Percentiles rank a stretch among this genome's conserved stretches.
Evolutionary conservation across 2,329 filamentous ascomycete genomes (phyloP).

Genomic region (Cladosporium austrohemisphaericum): DNA sequence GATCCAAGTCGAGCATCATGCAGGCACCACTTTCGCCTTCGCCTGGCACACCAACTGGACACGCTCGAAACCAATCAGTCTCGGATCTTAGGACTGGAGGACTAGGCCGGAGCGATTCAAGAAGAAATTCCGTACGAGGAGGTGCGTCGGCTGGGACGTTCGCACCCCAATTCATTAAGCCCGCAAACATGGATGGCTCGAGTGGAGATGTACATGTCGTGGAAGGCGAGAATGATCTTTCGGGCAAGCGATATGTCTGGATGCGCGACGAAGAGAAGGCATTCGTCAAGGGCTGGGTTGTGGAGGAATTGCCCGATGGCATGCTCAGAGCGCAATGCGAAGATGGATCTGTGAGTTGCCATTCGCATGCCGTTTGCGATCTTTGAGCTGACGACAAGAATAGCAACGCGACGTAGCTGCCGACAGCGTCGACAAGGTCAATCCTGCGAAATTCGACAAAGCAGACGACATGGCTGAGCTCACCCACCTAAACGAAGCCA

Average conservation of each 20-base stretch:
- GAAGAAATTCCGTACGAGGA: conserved; percentile 56
- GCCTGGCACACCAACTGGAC: conserved; percentile 48
- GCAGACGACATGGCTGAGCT: conserved; percentile 98
- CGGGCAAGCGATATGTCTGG: conserved; percentile 98
- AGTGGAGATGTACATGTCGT: conserved; percentile 63
- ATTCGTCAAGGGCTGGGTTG: conserved; percentile 88
- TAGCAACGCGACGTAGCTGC: conserved; percentile 82
- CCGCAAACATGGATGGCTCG: conserved; percentile 65
- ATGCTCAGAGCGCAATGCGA: conserved; percentile 85
- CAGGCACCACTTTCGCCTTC: conserved; percentile 53
- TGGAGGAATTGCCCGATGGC: conserved; percentile 70
- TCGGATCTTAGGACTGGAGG: conserved; percentile 43
- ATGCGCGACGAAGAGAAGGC: conserved; percentile 80
- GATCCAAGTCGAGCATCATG: conserved; percentile 75
- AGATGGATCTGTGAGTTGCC: conserved; percentile 76
- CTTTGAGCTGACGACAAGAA: conserved; percentile 10
- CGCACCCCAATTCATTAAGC: conserved; percentile 92
- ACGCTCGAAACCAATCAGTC: conserved; percentile 66
- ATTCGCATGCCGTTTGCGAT: not conserved
- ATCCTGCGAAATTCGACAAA: conserved; percentile 98
- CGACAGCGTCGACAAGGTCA: conserved; percentile 95
- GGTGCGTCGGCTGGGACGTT: conserved; percentile 75
- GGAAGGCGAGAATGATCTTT: conserved; percentile 98
- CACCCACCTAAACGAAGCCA: conserved; percentile 95
- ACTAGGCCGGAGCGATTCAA: conserved; percentile 34